Evolutionary conservation across 1,139 yeast species (phyloP), one percentile per base, ranked within the genome.

Genomic region (Casaregolazyma lundiana): DNA sequence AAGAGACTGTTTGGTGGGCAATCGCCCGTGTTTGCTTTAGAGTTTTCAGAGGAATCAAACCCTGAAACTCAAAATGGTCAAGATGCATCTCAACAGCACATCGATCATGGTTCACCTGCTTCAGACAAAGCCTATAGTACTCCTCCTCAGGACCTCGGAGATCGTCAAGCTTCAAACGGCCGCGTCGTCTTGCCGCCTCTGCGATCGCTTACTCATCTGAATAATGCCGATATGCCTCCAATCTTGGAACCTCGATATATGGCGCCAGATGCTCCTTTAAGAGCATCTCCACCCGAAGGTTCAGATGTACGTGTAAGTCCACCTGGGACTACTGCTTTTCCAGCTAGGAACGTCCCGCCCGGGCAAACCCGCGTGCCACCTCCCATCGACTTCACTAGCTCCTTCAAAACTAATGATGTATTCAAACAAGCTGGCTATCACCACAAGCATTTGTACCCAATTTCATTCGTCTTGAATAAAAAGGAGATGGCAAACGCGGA

Each of bases 1-100:
- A 81, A 79, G 57, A 72, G 95, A 17, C 54, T 55, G 30, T 49
- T 56, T 26, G 48, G 48, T 20, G 46, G 46, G 8, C 38, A 41
- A 6, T 38, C 44, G 32, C 45, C 45, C 22, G 38, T 35, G 6
- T 40, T 40, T 15, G 5, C 43, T 3, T 11, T 40, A 9, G 43
- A 40, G 13, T 32, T 26, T 15, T 26, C 32, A 11, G 32, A 26
- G 4, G 32, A 26, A 26, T 3, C 32, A 7, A 26, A 26, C 15
- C 13, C 32, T 15, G 32, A 26, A 4, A 3, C 32, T 26, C 32
- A 26, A n/a, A 11, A 26, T 11, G 32, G 32, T 11, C 11, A 26
- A 5, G 3, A 24, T 24, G 13, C 32, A n/a, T 11, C 32, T 26
- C 32, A 26, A 15, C 15, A 26, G 15, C 32, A 11, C 13, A 11